Percentiles rank a stretch among this genome's conserved stretches.
These are phyloP conservation scores for Leccinellum rugosiceps DNA, from an alignment of 768 basidiomycete genomes.

Conservation along the genomic window DNA sequence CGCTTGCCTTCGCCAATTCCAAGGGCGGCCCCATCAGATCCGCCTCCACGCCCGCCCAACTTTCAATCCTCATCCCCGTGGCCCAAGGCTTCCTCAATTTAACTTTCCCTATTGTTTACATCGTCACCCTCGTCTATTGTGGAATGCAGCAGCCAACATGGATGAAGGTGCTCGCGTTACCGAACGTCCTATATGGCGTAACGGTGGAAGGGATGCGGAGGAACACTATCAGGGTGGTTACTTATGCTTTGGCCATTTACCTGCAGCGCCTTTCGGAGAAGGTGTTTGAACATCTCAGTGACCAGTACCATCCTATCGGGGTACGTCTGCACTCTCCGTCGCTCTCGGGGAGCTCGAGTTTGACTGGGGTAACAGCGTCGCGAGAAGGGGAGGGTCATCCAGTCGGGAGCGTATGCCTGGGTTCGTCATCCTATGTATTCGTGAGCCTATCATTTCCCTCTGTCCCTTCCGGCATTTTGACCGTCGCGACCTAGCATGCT, in stretches of 20 bases:
- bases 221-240: not conserved
- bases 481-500: not conserved
- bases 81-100: not conserved
- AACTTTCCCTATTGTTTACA: not conserved
- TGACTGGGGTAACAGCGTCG: slow-evolving; percentile 3
- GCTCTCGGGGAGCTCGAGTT: not conserved
- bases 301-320: slow-evolving; percentile 11
- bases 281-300: slow-evolving; percentile 1
- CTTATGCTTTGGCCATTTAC: not conserved
- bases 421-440: slow-evolving; percentile 12
- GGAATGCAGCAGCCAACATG: slow-evolving; percentile 5
- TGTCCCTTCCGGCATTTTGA: not conserved
- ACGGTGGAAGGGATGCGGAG: not conserved
- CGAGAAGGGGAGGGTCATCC: slow-evolving; percentile 9
- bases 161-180: not conserved
- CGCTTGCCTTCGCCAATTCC: not conserved
- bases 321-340: not conserved
- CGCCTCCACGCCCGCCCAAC: not conserved
- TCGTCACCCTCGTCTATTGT: not conserved
- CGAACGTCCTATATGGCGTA: not conserved
- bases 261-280: not conserved
- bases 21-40: slow-evolving; percentile 9
- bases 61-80: not conserved
- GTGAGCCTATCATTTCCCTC: not conserved
- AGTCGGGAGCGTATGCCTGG: slow-evolving; percentile 14